phyloP scores from a whole-genome alignment of 192 early-diverging fungal genomes.

The Gonapodya sp. region DNA sequence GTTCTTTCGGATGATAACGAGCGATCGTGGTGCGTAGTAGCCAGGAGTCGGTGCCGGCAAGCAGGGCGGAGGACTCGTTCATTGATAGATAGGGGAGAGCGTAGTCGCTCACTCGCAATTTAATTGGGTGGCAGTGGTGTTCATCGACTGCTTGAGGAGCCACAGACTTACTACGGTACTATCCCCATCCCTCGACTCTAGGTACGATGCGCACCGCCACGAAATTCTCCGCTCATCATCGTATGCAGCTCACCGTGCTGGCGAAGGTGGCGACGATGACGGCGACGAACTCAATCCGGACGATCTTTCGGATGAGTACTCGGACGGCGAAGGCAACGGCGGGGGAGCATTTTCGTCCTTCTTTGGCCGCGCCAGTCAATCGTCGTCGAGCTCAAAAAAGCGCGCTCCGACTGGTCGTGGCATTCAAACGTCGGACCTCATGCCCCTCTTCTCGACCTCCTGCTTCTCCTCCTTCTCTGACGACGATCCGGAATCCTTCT shows the following conservation, averaged over 20 bases:
- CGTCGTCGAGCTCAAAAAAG: neutral
- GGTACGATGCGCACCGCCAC: slow-evolving; percentile 86
- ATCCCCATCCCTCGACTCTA: slow-evolving; percentile 11
- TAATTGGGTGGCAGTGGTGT: too few relatives aligned
- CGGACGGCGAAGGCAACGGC: neutral
- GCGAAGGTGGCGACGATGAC: neutral
- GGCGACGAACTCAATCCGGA: slow-evolving; percentile 4
- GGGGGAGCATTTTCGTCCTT: neutral
- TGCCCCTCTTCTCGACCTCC: slow-evolving; percentile 69
- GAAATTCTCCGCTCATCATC: slow-evolving; percentile 59
- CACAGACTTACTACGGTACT: too few relatives aligned
- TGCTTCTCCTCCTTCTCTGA: slow-evolving; percentile 67
- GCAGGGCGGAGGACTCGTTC: too few relatives aligned
- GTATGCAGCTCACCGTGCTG: neutral
- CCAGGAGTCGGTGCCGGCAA: neutral
- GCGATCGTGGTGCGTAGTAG: slow-evolving; percentile 68
- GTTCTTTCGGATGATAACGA: slow-evolving; percentile 86
- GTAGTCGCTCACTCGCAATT: too few relatives aligned
- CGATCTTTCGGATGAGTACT: neutral
- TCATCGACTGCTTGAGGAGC: too few relatives aligned
- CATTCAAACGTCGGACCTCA: slow-evolving; percentile 43
- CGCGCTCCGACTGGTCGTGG: neutral
- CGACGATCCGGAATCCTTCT: slow-evolving; percentile 60
- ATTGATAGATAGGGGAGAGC: neutral
- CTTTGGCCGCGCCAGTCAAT: neutral